Evolutionary conservation across 2,329 filamentous ascomycete species (phyloP).

Genomic region (Colletotrichum sp.): DNA sequence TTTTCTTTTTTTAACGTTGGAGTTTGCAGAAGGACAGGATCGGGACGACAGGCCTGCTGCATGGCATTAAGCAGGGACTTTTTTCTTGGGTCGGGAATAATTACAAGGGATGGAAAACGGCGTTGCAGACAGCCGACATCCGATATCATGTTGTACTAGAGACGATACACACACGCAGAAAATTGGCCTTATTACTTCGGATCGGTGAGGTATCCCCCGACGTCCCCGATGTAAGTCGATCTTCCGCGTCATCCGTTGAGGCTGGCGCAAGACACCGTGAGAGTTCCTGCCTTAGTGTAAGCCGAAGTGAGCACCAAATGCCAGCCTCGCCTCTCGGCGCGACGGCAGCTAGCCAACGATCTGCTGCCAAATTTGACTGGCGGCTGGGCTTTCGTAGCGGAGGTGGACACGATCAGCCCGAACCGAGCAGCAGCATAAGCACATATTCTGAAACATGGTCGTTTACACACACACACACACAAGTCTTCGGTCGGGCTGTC

Average conservation of each 20-base stretch:
- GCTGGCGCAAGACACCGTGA: neutral
- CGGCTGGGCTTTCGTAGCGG: neutral
- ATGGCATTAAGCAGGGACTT: slow-evolving; percentile 11
- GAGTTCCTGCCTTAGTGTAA: slow-evolving; percentile 11
- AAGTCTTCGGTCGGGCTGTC: neutral
- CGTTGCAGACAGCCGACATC: slow-evolving; percentile 16
- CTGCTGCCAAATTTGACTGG: neutral
- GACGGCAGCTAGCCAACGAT: neutral
- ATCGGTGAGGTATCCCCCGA: neutral
- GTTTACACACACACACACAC: neutral
- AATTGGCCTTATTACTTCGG: neutral
- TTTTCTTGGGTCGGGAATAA: slow-evolving; percentile 13
- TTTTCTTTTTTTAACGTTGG: slow-evolving; percentile 18
- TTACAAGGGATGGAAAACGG: slow-evolving; percentile 7
- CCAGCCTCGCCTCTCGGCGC: slow-evolving; percentile 9
- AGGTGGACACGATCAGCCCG: slow-evolving; percentile 9
- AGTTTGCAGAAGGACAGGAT: slow-evolving; percentile 14
- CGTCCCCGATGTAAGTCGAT: neutral
- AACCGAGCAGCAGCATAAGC: slow-evolving; percentile 15
- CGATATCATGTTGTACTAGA: slow-evolving; percentile 10
- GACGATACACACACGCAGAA: slow-evolving; percentile 5
- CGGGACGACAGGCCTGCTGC: slow-evolving; percentile 9
- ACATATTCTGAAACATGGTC: slow-evolving; percentile 17
- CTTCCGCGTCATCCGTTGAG: slow-evolving; percentile 17
- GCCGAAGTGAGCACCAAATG: neutral